Evolutionary conservation across 352 stramenopile genomes (phyloP), one percentile per base, ranked within the genome.

Genomic region (Blastocystis sp.): DNA sequence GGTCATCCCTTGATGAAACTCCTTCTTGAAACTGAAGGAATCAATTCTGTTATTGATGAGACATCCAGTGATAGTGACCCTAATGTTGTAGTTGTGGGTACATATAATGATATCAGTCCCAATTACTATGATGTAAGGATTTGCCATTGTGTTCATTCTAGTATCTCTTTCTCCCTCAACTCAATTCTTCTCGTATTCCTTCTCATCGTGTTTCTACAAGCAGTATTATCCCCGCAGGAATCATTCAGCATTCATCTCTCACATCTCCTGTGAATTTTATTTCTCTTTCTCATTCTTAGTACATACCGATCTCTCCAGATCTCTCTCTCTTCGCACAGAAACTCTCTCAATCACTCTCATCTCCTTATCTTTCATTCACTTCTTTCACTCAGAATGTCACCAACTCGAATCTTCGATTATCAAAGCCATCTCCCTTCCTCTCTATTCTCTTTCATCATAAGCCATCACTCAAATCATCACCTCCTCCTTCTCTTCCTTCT

Each of bases 1-100:
- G 71, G 71, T 21, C 71, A 83, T 43, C 71, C 71, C 35, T 29
- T 83, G 29, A 61, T 59, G 71, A 83, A 83, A 51, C 71, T 83
- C 11, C 71, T 83, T 29, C 71, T 51, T 14, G 63, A 27, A 19
- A 46, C 27, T 6, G 63, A 74, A 14, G 63, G 35, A 46, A 32
- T 52, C 16, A 21, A 24, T 3, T 5, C 11, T 14, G 32, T 37
- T 1, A 4, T 37, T 29, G 21, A 21, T 27, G 71, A 83, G 24
- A 1, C 46, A 6, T 16, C 16, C 14, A 19, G 21, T 9, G 54
- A 83, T 24, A 19, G 32, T 35, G 37, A 54, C 43, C 65, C 43
- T 35, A 77, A 46, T 43, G 71, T 83, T 29, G 51, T 83, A 1
- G 5, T 65, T 11, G 71, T 83, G 19, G 71, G 71, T 7, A 83